These are phyloP conservation scores for Cucurbita maxima DNA, from an alignment of 306 rosid genomes.

Conservation along the genomic window DNA sequence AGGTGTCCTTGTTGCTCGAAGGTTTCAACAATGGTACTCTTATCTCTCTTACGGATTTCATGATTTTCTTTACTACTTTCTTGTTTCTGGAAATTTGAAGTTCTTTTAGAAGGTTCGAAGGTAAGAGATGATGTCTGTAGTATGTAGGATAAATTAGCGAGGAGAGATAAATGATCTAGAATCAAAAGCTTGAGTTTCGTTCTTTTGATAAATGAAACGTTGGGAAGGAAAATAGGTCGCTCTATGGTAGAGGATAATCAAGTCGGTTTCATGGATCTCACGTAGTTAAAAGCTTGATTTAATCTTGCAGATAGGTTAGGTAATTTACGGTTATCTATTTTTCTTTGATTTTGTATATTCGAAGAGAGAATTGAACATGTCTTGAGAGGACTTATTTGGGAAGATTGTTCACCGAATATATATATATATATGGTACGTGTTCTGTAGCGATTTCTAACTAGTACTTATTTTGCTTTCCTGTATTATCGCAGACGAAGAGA, in stretches of 20 bases:
- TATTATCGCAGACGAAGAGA: slow-evolving; percentile 50
- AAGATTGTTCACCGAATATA: neutral
- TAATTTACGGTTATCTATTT: too few relatives aligned
- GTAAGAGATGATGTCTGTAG: neutral
- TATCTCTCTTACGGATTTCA: neutral
- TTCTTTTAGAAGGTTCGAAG: neutral
- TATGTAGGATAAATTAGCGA: neutral
- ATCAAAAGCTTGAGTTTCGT: neutral
- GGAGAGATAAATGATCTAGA: neutral
- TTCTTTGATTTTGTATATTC: neutral
- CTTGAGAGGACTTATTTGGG: neutral
- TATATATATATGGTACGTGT: neutral
- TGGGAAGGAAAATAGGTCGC: neutral
- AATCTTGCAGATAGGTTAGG: neutral
- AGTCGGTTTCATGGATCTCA: neutral
- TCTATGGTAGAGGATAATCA: neutral
- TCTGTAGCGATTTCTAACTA: neutral
- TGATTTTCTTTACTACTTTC: neutral
- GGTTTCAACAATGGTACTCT: neutral
- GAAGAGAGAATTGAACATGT: neutral
- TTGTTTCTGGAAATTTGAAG: neutral
- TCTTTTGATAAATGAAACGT: neutral
- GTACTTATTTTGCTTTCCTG: neutral
- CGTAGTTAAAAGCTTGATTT: neutral
- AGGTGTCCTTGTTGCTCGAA: neutral